Evolutionary conservation across 1,284 basidiomycete species (phyloP).

Genomic region (Fomitopsis schrenkii): DNA sequence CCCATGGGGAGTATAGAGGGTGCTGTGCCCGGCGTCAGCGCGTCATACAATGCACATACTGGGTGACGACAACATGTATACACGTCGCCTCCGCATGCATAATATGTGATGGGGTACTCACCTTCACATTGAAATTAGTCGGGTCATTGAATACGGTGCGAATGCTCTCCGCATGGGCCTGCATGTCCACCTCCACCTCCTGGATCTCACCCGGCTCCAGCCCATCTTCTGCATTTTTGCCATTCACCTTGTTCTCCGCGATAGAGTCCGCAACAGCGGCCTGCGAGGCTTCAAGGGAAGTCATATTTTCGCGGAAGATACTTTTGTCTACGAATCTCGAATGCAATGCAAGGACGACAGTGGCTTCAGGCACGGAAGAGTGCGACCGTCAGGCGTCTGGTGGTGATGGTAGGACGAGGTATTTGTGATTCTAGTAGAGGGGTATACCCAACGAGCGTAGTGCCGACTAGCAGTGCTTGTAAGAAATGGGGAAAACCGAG

Average conservation of each 20-base stretch:
- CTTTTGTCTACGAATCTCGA: background rate
- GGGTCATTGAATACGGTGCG: slow-evolving; percentile 90
- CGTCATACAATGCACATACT: background rate
- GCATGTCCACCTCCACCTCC: slow-evolving; percentile 78
- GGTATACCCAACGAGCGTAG: slow-evolving; percentile 4
- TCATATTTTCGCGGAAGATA: background rate
- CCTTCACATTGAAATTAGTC: slow-evolving; percentile 90
- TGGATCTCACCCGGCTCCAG: slow-evolving; percentile 72
- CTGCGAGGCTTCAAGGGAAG: slow-evolving; percentile 63
- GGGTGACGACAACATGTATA: background rate
- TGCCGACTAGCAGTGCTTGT: slow-evolving; percentile 3
- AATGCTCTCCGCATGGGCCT: slow-evolving; percentile 75
- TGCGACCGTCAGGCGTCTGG: background rate
- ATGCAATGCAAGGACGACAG: background rate
- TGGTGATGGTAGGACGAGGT: background rate
- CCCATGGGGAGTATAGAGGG: slow-evolving; percentile 92
- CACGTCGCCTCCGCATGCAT: background rate
- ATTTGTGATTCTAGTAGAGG: background rate
- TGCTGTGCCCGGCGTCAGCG: slow-evolving; percentile 47
- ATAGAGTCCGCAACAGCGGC: slow-evolving; percentile 69
- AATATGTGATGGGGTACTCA: slow-evolving; percentile 26
- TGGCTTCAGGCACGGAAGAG: background rate
- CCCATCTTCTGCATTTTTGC: slow-evolving; percentile 33
- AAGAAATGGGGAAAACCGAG: slow-evolving; percentile 1
- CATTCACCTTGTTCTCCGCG: slow-evolving; percentile 40